Conservation (phyloP, 177 flowering plant species). For the Vitis hybrid region DNA sequence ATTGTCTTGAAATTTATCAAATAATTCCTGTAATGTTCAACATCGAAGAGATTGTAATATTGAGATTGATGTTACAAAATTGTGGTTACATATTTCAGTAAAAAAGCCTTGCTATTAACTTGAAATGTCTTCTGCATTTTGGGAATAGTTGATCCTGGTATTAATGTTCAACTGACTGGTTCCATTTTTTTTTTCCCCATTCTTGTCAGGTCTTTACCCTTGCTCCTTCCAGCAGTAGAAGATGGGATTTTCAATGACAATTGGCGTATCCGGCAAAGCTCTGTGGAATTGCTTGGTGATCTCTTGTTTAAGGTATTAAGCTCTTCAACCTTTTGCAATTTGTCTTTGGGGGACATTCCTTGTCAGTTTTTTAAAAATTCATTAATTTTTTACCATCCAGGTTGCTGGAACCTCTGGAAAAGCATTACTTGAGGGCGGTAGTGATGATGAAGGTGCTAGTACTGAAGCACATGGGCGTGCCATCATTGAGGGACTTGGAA, state of each 20-base stretch:
- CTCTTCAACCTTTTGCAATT: neutral
- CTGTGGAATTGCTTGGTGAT: constrained; percentile 96
- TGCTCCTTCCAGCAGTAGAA: constrained; percentile 99
- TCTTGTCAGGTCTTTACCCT: constrained; percentile 77
- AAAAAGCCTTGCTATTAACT: too few relatives aligned
- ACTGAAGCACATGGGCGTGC: constrained; percentile 99
- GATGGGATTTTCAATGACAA: constrained; percentile 97
- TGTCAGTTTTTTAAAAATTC: too few relatives aligned
- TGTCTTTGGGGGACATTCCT: neutral
- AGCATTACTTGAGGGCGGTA: constrained; percentile 99
- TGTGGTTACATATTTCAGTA: too few relatives aligned
- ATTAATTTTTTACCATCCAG: constrained; percentile 29
- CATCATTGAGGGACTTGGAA: constrained; percentile 92
- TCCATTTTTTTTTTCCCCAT: constrained; percentile 9
- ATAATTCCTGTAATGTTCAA: too few relatives aligned
- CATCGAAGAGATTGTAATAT: too few relatives aligned
- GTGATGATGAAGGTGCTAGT: constrained; percentile 99
- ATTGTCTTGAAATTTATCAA: too few relatives aligned
- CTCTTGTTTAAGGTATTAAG: constrained; percentile 84
- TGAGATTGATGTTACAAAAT: too few relatives aligned
- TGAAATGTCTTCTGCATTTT: too few relatives aligned
- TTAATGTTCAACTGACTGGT: neutral
- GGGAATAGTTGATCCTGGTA: too few relatives aligned
- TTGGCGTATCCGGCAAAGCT: constrained; percentile 99
- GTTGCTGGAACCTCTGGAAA: constrained; percentile 99